Evolutionary conservation across 164 flowering plant genomes (phyloP).

Genomic region (Kingdonia uniflora): DNA sequence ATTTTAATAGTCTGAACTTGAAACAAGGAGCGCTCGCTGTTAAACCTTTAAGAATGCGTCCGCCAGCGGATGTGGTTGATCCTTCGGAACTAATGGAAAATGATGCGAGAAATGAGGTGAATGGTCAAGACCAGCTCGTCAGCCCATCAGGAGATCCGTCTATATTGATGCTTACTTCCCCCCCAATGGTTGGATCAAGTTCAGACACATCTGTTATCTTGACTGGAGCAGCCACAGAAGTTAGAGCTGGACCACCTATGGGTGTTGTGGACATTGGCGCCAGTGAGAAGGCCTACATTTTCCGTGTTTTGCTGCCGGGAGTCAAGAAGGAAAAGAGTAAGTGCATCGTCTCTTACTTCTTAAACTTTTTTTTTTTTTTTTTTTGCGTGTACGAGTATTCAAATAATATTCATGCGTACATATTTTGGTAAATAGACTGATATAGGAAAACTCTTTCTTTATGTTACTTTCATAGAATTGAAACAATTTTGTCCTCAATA

Average conservation of each 20-base stretch:
- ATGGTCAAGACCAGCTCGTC: neutral
- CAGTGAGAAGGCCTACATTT: neutral
- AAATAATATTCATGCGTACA: neutral
- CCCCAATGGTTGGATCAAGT: neutral
- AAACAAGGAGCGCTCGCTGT: no score
- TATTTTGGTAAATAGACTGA: neutral
- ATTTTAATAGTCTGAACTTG: no score
- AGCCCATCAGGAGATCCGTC: no score
- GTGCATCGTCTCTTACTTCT: neutral
- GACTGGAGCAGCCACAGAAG: neutral
- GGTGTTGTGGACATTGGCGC: neutral
- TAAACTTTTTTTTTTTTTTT: neutral
- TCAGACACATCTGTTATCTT: neutral
- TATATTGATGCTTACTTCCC: no score
- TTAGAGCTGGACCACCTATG: neutral
- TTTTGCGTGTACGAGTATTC: no score
- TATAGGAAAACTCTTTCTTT: no score
- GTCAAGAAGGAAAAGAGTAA: neutral
- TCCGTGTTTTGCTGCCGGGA: slow-evolving; percentile 1
- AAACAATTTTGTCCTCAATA: no score
- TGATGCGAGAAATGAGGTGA: neutral
- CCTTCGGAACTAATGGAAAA: neutral
- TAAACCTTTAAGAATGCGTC: no score
- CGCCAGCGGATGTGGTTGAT: neutral
- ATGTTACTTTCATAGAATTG: no score